Base-by-base conservation (phyloP, 805 yeast species). In the Candida awuae region DNA sequence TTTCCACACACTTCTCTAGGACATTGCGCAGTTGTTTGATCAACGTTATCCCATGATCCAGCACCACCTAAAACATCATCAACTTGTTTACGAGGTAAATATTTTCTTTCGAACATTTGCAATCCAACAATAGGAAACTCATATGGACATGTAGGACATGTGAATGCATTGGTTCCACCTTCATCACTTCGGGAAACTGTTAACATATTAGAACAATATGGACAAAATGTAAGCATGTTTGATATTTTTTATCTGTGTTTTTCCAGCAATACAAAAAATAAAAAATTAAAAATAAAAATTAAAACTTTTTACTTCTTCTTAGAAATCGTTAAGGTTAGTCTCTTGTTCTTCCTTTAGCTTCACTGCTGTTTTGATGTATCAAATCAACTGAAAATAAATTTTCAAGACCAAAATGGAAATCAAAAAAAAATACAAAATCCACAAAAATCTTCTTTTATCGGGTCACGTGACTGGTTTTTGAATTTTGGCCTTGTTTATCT, bases 1-100 rank as follows among this genome's bases (percentile, higher is more conserved):
- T 81, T 80, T 29, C 85, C 94, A 67, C 98, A 92, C 2, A 67
- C 55, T 42, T 85, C 95, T 32, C 76, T 69, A 4, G 97, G 96
- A 68, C 98, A 90, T 58, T 90, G 94, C 1, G 90, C 85, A 2
- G 78, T 68, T 0, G 97, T 92, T 58, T 92, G 97, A 57, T 92
- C 98, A 20, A 92, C 98, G 55, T 92, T 90, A 59, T 90, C 97
- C 98, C 98, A 92, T 1, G 97, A 94, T 22, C 95, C 97, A 45
- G 79, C 92, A 26, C 95, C 95, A 41, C 98, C 98, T 14, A 92
- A 70, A 10, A 92, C 95, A 64, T 90, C 98, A 60, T 92, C 98
- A 3, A 92, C 90, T 49, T 86, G 83, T 55, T 92, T 92, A 57
- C 95, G 69, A 23, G 84, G 81, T 52, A 92, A 70, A 45, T 73